Base-by-base conservation (phyloP, 1,139 yeast genomes). In the Yamadazyma songkhlaensis region DNA sequence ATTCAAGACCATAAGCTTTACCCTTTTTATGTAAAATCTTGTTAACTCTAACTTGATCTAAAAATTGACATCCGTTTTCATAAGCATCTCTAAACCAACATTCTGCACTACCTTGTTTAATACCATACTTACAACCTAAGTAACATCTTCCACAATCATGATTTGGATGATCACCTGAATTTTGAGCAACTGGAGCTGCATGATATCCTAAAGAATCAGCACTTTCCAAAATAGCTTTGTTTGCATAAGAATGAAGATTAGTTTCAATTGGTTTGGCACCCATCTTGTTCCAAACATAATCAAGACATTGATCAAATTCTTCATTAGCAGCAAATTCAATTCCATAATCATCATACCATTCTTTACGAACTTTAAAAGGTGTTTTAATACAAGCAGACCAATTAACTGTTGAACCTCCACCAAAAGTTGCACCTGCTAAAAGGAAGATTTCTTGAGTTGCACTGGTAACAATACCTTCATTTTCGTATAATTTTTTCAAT, bases 301-400 rank as follows among this genome's bases (percentile, higher is more conserved):
- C 75, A 46, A 67, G 53, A 29, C 77, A 72, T 15, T 67, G 59
- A 39, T 76, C 81, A 48, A 59, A 77, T 9, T 49, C 53, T n/a
- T 64, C 69, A 8, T 53, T 49, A 3, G 72, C 75, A 25, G 64
- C 79, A 69, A 76, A 76, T 12, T 74, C 74, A 8, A 72, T 60
- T 1, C 77, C 78, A 38, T 55, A 60, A 21, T 69, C 63, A 37
- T 69, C 67, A 32, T 67, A 74, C 81, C 81, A 78, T 48, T 78
- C 81, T 36, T 68, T 62, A 38, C 84, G 67, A 5, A 78, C 77
- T 41, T 64, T 66, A 49, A 71, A 74, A 1, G 80, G 79, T 1
- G 84, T 74, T 38, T 62, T 67, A 41, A 78, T 52, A 45, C 76
- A 65, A 9, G 83, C 82, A n/a, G 77, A 70, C 84, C 84, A 78